Conservation (phyloP, 306 rosid species). For the Medicago lupulina region DNA sequence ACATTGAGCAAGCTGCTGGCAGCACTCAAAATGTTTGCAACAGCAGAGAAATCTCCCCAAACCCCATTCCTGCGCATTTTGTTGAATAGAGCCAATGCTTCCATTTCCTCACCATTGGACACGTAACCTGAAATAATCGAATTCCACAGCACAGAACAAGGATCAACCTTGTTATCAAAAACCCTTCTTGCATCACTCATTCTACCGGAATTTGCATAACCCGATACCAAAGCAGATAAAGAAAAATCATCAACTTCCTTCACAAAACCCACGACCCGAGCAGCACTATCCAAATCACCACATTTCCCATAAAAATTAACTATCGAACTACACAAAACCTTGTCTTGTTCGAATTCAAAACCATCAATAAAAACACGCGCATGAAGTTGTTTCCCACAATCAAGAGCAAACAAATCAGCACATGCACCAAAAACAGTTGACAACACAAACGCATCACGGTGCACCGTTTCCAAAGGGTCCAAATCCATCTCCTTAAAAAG, state of each 20-base stretch:
- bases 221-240: constrained; percentile 70
- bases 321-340: constrained; percentile 64
- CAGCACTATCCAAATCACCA: constrained; percentile 72
- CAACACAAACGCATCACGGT: constrained; percentile 56
- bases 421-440: constrained; percentile 69
- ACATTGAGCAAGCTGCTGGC: constrained; percentile 49
- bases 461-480: constrained; percentile 44
- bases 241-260: constrained; percentile 81
- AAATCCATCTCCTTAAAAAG: constrained; percentile 68
- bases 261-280: constrained; percentile 50
- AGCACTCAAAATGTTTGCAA: constrained; percentile 69
- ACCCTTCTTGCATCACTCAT: constrained; percentile 73
- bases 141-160: constrained; percentile 69
- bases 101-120: constrained; percentile 56
- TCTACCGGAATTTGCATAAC: constrained; percentile 68
- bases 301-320: constrained; percentile 74
- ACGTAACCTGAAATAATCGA: constrained; percentile 76
- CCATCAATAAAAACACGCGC: constrained; percentile 62
- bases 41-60: constrained; percentile 55
- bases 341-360: constrained; percentile 56
- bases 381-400: constrained; percentile 80
- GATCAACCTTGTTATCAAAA: constrained; percentile 54
- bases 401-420: constrained; percentile 63
- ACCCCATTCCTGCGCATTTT: constrained; percentile 63
- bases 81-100: constrained; percentile 63